Conservation (phyloP, 2,329 filamentous ascomycete genomes). For the Zymoseptoria passerinii region DNA sequence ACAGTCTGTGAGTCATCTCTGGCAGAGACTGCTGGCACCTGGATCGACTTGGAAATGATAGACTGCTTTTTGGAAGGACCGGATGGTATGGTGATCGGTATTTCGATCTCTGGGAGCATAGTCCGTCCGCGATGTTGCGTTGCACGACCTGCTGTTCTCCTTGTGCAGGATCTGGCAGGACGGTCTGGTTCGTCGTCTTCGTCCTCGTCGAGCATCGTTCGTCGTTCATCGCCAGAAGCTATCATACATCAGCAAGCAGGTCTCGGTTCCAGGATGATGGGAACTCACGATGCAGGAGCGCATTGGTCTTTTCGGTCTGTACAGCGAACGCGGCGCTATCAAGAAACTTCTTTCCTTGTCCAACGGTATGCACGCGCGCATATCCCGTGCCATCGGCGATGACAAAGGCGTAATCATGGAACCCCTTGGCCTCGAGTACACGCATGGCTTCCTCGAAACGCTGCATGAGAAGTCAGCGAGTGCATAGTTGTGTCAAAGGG, state of each 20-base stretch:
- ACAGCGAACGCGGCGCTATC: conserved; percentile 2
- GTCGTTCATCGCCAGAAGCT: not conserved
- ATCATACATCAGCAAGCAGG: not conserved
- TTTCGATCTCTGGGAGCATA: conserved; percentile 4
- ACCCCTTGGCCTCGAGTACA: not conserved
- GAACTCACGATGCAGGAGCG: not conserved
- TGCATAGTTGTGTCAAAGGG: not conserved
- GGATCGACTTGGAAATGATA: not conserved
- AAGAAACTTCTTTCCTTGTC: conserved; percentile 6
- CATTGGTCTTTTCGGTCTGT: conserved; percentile 3
- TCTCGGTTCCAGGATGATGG: not conserved
- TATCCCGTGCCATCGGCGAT: conserved; percentile 12
- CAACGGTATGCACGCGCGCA: conserved; percentile 5
- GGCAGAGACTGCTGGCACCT: not conserved
- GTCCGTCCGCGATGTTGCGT: conserved; percentile 8
- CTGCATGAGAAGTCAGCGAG: not conserved
- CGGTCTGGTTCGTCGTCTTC: conserved; percentile 2
- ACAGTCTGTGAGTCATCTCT: not conserved
- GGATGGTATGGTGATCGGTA: not conserved
- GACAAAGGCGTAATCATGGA: conserved; percentile 7
- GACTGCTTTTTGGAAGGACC: not conserved
- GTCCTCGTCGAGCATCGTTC: not conserved
- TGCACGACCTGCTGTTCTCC: not conserved
- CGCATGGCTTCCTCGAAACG: conserved; percentile 2
- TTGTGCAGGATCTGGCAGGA: not conserved